Evolutionary conservation across 208 protist species (phyloP).

Genomic region (Wallacemonas sp.): DNA sequence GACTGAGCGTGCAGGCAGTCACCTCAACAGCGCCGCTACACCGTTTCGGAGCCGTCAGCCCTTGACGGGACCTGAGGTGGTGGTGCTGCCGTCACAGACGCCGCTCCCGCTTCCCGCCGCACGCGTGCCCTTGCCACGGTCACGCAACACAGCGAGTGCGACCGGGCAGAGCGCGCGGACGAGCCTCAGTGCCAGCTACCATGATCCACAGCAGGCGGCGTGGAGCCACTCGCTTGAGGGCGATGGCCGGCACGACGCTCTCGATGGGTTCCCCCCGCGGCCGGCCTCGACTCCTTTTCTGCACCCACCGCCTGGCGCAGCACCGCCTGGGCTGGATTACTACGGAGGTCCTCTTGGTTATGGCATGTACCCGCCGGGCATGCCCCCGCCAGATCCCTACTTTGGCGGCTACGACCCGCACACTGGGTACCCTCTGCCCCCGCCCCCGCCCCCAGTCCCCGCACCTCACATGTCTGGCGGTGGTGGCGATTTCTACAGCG

Average conservation of each 20-base stretch:
- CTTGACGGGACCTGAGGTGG: background rate
- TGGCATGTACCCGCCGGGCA: background rate
- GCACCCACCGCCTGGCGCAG: background rate
- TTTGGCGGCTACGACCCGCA: background rate
- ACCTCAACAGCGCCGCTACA: background rate
- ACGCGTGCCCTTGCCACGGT: background rate
- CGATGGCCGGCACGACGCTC: too few relatives aligned
- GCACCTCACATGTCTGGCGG: background rate
- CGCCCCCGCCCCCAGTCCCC: background rate
- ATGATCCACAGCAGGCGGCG: background rate
- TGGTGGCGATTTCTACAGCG: too few relatives aligned
- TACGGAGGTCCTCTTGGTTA: background rate
- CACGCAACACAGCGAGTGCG: background rate
- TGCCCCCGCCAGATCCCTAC: background rate
- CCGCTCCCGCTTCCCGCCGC: too few relatives aligned
- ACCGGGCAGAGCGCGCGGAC: background rate
- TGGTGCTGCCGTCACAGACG: too few relatives aligned
- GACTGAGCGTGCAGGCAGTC: background rate
- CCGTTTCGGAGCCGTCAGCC: background rate
- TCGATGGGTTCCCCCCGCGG: too few relatives aligned
- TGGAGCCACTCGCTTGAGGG: too few relatives aligned
- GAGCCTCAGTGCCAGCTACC: background rate
- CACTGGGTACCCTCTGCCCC: background rate
- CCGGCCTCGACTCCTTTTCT: background rate
- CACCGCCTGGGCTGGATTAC: background rate